Conservation (phyloP, 1,284 basidiomycete species). For the Pterula multifida region DNA sequence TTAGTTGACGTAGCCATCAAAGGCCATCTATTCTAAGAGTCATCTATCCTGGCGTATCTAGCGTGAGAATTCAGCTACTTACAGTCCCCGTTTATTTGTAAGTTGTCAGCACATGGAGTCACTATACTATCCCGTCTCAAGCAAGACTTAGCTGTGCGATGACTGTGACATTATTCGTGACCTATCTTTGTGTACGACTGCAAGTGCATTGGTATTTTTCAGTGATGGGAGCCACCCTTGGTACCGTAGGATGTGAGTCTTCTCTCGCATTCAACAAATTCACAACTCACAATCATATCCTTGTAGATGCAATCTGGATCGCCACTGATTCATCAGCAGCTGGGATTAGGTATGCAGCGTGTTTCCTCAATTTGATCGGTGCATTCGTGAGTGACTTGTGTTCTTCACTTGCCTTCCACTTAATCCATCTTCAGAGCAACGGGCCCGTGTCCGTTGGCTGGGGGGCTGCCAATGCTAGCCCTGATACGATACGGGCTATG, state of each 20-base stretch:
- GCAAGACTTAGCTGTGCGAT: neutral
- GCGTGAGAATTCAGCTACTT: slow-evolving; percentile 8
- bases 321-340: slow-evolving; percentile 3
- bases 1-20: no score
- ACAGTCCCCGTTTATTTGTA: slow-evolving; percentile 7
- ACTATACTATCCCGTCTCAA: neutral
- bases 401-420: neutral
- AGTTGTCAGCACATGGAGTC: neutral
- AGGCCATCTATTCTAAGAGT: no score
- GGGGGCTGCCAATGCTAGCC: neutral
- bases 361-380: slow-evolving; percentile 9
- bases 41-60: no score
- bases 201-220: slow-evolving; percentile 7
- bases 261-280: neutral
- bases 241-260: slow-evolving; percentile 7
- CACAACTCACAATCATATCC: neutral
- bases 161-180: slow-evolving; percentile 3
- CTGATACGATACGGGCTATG: slow-evolving; percentile 1
- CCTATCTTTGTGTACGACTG: slow-evolving; percentile 6
- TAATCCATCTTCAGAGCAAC: neutral
- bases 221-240: slow-evolving; percentile 4
- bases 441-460: slow-evolving; percentile 1
- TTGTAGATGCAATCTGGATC: slow-evolving; percentile 8
- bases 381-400: slow-evolving; percentile 9
- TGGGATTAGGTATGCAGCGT: slow-evolving; percentile 9